phyloP scores from a whole-genome alignment of 2,329 filamentous ascomycete genomes.

The Phaeosphaeriaceae sp. region DNA sequence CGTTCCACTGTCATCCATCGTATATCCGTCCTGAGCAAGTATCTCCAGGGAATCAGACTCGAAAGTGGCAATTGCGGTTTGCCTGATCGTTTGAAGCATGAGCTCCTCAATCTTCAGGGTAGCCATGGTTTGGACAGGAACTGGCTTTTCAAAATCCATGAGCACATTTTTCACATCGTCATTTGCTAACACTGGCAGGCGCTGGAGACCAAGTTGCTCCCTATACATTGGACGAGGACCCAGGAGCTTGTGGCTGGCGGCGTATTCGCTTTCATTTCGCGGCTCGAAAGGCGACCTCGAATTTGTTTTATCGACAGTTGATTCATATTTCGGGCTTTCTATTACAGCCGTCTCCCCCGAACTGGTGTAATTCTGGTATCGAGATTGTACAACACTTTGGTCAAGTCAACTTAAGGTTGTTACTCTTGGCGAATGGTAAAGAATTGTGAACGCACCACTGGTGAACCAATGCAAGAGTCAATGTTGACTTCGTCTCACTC shows the following conservation, averaged over 20 bases:
- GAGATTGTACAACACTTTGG: background rate
- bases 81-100: constrained; percentile 14
- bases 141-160: background rate
- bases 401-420: background rate
- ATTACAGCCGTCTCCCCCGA: background rate
- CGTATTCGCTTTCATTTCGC: background rate
- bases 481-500: constrained; percentile 14
- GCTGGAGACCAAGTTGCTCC: background rate
- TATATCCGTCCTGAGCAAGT: constrained; percentile 19
- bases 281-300: background rate
- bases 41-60: constrained; percentile 17
- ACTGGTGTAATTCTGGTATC: background rate
- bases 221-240: background rate
- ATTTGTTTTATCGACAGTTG: background rate
- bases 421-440: background rate
- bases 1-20: constrained; percentile 16
- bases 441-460: constrained; percentile 8
- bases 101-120: constrained; percentile 5
- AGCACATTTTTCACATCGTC: background rate
- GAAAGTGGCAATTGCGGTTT: constrained; percentile 13
- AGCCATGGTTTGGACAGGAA: background rate
- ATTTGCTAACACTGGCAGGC: background rate
- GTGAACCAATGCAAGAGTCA: constrained; percentile 20
- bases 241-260: background rate
- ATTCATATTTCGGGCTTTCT: background rate